Base-by-base conservation (phyloP, 768 basidiomycete species). In the Auricularia cornea region DNA sequence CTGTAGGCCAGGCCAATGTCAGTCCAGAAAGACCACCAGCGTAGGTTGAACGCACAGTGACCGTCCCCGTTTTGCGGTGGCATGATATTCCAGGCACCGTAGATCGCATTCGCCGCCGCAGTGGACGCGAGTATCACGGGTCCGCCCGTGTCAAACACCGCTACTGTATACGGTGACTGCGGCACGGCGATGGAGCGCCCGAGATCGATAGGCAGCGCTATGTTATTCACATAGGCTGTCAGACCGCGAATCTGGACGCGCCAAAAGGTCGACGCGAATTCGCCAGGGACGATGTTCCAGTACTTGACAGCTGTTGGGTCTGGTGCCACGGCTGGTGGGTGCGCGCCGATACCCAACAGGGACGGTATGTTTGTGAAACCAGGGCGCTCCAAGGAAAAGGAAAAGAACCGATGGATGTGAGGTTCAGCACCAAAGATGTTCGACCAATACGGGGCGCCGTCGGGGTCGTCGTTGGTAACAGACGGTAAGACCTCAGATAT, bases 391-490 rank as follows among this genome's bases (percentile, higher is more conserved):
- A 92, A 83, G 8, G 84, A 74, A 26, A 92, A 76, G 1, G 86
- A 87, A 63, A 90, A 72, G 72, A 91, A 92, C 20, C 84, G 83
- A 8, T 81, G 74, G 3, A 75, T 66, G 10, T 71, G 33, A 11
- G 87, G 86, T 0, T 86, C 82, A 64, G 89, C 83, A 52, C 83
- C 83, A 72, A 92, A 87, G 51, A 92, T 75, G 66, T 91, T 91
- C 20, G 88, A 86, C 0, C 84, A 75, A 72, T 87, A 78, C 0
- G 84, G 71, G 3, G 89, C 87, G 56, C 90, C 89, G 66, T 90
- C 86, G 0, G 84, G 81, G 4, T 72, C 64, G 72, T 85, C 78
- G 56, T 70, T 75, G 10, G 76, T 78, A 23, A 76, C 76, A 1
- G 88, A 79, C 0, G 81, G 77, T 28, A 92, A 77, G 1, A 48